phyloP scores from a whole-genome alignment of 805 yeast species.

The Candida germanica region DNA sequence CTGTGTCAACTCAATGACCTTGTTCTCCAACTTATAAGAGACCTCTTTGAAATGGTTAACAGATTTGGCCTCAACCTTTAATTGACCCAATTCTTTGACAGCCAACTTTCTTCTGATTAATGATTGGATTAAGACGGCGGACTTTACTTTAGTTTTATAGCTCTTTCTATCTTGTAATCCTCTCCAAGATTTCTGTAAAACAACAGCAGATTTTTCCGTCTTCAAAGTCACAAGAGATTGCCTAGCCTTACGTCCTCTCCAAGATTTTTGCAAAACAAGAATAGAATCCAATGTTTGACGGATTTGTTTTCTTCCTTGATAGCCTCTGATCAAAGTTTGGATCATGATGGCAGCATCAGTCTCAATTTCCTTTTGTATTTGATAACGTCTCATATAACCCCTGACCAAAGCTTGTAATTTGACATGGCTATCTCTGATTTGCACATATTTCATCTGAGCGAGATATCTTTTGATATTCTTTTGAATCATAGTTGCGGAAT shows the following conservation, averaged over 20 bases:
- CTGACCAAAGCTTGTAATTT: conserved; percentile 59
- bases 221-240: conserved; percentile 46
- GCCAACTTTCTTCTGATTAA: conserved; percentile 77
- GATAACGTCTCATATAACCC: conserved; percentile 58
- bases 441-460: conserved; percentile 60
- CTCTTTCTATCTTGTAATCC: conserved; percentile 59
- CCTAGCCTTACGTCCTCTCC: conserved; percentile 56
- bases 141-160: conserved; percentile 44
- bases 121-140: conserved; percentile 73
- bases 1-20: conserved; percentile 94
- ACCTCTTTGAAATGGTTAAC: conserved; percentile 88
- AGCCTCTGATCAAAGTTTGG: conserved; percentile 66
- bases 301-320: conserved; percentile 42
- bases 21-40: conserved; percentile 90
- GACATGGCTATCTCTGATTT: conserved; percentile 51
- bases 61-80: conserved; percentile 87
- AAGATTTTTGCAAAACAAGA: conserved; percentile 42
- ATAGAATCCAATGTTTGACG: conserved; percentile 35
- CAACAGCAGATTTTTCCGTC: conserved; percentile 60
- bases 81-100: conserved; percentile 52
- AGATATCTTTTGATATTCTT: conserved; percentile 68
- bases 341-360: conserved; percentile 61
- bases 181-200: conserved; percentile 73
- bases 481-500: conserved; percentile 81
- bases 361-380: conserved; percentile 54